Conservation (phyloP, 176 grass and related monocot genomes). For the Tillandsia fasciculata region DNA sequence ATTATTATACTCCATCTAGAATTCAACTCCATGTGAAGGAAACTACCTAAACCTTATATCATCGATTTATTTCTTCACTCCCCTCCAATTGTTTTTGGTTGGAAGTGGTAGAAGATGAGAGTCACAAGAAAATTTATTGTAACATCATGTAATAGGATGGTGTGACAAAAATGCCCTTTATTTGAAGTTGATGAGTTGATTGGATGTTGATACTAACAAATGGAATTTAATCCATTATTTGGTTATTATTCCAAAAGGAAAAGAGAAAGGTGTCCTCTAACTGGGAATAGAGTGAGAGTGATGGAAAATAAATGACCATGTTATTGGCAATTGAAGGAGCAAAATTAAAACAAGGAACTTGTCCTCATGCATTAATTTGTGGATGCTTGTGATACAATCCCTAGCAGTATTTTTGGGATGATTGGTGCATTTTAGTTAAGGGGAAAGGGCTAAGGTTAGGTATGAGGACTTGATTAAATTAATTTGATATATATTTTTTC, state of each 20-base stretch:
- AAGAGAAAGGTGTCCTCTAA: slow-evolving; percentile 4
- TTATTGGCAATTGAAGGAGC: slow-evolving; percentile 8
- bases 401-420: slow-evolving; percentile 23
- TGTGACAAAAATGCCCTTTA: slow-evolving; percentile 14
- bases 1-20: slow-evolving; percentile 8
- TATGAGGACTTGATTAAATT: slow-evolving; percentile 18
- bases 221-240: slow-evolving; percentile 12
- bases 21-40: slow-evolving; percentile 42
- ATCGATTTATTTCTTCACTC: slow-evolving; percentile 19
- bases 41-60: slow-evolving; percentile 9
- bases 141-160: neutral
- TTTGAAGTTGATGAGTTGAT: neutral
- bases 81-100: slow-evolving; percentile 27
- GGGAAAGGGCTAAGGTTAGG: slow-evolving; percentile 36
- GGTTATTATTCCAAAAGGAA: neutral
- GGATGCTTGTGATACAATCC: slow-evolving; percentile 15
- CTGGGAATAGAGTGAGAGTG: slow-evolving; percentile 7
- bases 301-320: neutral
- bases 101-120: slow-evolving; percentile 20
- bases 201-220: no score
- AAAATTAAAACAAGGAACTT: slow-evolving; percentile 8
- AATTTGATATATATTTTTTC: slow-evolving; percentile 6
- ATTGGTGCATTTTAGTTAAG: neutral
- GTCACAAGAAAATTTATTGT: slow-evolving; percentile 14
- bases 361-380: slow-evolving; percentile 24